Evolutionary conservation across 179 eudicot genomes (phyloP), one percentile per base, ranked within the genome.

Genomic region (Beta macrorhiza): DNA sequence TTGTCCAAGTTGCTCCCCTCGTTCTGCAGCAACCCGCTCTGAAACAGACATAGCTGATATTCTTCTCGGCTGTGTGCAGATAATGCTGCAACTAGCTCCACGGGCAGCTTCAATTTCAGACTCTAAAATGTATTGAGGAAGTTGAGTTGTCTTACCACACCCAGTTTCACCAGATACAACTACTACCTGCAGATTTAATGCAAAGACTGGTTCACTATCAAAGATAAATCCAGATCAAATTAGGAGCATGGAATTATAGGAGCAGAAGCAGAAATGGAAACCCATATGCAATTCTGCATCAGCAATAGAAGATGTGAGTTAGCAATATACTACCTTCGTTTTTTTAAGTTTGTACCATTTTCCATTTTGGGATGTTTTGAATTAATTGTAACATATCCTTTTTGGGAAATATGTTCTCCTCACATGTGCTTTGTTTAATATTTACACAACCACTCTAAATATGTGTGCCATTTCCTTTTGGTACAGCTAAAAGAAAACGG

Each of bases 141-240:
- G 90, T 81, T 93, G 98, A 76, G 98, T 93, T 76, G 98, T 93
- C 81, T 93, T 93, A 75, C 98, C 97, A 85, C 98, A 93, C 37
- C 98, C 98, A 78, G 98, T 93, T 87, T 93, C 97, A 81, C 98
- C 98, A 45, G 97, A 93, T 53, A 93, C 93, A 57, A 93, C 97
- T 59, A 93, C 88, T 68, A 93, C 98, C 98, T 93, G 86, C 82
- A 85, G 57, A 82, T 64, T 79, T 55, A 3, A 70, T 56, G 37
- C 12, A 32, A 62, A 80, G 49, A 61, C 25, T 1, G 29, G 44
- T 51, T 12, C 22, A 72, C 3, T 25, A 59, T 9, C 15, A 64
- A 64, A 16, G n/a, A 20, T 32, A 74, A 45, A 58, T 45, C 13
- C 12, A 13, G 44, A 29, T 6, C 14, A 47, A 47, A 49, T 22